Conservation (phyloP, 1,284 basidiomycete species). For the Fistulinella cinereoalba region DNA sequence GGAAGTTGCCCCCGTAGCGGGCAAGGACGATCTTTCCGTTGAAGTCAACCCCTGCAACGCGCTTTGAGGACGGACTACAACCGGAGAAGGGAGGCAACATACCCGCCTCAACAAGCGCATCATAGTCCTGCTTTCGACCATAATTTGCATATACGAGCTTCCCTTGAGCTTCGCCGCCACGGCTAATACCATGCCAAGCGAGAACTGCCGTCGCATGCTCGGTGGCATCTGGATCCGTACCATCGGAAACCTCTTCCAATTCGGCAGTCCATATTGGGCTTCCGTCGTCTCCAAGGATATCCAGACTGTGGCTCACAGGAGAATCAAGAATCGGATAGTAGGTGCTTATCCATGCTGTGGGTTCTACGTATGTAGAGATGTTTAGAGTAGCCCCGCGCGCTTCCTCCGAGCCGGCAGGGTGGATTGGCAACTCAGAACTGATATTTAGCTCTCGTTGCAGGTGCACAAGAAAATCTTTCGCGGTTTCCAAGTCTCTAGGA, state of each 20-base stretch:
- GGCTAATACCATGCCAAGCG: slow-evolving; percentile 53
- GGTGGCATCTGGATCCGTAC: slow-evolving; percentile 46
- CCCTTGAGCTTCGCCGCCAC: slow-evolving; percentile 50
- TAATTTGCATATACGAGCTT: slow-evolving; percentile 66
- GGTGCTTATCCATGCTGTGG: slow-evolving; percentile 55
- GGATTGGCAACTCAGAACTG: slow-evolving; percentile 40
- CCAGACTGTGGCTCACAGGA: slow-evolving; percentile 49
- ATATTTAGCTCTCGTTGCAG: slow-evolving; percentile 49
- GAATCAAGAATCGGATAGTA: slow-evolving; percentile 71
- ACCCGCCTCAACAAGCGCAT: slow-evolving; percentile 33
- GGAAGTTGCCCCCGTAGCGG: slow-evolving; percentile 67
- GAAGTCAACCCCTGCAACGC: slow-evolving; percentile 53
- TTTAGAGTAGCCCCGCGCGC: slow-evolving; percentile 48
- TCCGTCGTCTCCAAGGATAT: slow-evolving; percentile 47
- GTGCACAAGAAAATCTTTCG: slow-evolving; percentile 47
- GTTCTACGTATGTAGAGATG: slow-evolving; percentile 38
- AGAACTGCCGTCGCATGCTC: slow-evolving; percentile 42
- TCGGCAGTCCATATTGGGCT: slow-evolving; percentile 50
- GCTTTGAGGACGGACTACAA: not conserved
- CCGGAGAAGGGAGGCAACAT: not conserved
- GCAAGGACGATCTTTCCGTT: slow-evolving; percentile 66
- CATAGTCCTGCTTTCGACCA: slow-evolving; percentile 52
- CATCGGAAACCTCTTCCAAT: slow-evolving; percentile 48
- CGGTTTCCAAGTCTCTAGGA: slow-evolving; percentile 47
- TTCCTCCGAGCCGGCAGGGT: slow-evolving; percentile 47